Percentiles rank a stretch among this genome's conserved stretches.
These are phyloP conservation scores for Fusarium domesticum DNA, from an alignment of 2,329 filamentous ascomycete species.

Conservation along the genomic window DNA sequence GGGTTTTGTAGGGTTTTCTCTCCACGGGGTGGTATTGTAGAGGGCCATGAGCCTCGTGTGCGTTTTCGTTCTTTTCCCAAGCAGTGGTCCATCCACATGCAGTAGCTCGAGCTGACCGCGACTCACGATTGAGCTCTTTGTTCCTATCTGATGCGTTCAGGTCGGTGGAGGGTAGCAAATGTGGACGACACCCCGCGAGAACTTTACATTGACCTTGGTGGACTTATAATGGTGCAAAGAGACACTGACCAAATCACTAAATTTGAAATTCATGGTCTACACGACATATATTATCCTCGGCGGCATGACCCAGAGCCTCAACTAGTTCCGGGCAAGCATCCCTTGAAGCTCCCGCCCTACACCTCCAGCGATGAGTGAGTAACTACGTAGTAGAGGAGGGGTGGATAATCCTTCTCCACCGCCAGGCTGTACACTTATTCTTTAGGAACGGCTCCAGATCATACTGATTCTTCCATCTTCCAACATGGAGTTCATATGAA, in stretches of 20 bases:
- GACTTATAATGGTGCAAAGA: background rate
- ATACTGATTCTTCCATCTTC: background rate
- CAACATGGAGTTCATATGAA: background rate
- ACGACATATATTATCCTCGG: background rate
- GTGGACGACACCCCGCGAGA: no score
- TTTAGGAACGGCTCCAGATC: background rate
- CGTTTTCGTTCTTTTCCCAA: constrained; percentile 22
- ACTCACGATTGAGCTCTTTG: constrained; percentile 21
- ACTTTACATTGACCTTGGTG: no score
- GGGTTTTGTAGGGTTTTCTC: constrained; percentile 8
- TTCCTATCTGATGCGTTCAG: constrained; percentile 7
- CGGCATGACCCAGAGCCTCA: background rate
- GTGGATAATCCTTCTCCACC: constrained; percentile 19
- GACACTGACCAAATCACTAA: no score
- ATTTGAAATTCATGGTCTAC: background rate
- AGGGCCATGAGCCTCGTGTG: constrained; percentile 10
- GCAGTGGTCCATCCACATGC: constrained; percentile 17
- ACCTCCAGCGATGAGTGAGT: background rate
- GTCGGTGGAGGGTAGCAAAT: no score
- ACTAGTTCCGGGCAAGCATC: background rate
- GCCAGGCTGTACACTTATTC: background rate
- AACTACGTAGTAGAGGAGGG: constrained; percentile 14
- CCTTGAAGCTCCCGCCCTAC: constrained; percentile 3
- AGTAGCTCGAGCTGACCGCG: constrained; percentile 15
- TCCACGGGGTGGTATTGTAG: constrained; percentile 22